Evolutionary conservation across 345 rosid genomes (phyloP).

Genomic region (Excoecaria agallocha): DNA sequence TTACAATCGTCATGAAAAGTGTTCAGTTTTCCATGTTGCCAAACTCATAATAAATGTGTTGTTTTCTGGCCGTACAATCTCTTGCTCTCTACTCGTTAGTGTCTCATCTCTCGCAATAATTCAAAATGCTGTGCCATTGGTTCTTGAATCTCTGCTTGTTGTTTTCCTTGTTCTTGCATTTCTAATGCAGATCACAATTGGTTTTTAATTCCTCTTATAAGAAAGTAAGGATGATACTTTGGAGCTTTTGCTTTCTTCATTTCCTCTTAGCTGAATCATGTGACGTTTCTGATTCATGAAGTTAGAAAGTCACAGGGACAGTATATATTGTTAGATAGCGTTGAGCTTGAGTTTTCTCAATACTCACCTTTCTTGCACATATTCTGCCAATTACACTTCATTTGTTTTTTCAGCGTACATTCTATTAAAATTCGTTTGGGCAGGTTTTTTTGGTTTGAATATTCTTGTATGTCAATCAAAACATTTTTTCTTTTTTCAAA

Average conservation of each 20-base stretch:
- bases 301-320: background rate
- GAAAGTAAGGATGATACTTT: conserved; percentile 2
- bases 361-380: too few relatives aligned
- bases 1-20: conserved; percentile 22
- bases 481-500: background rate
- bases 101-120: conserved; percentile 21
- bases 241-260: conserved; percentile 14
- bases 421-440: background rate
- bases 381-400: background rate
- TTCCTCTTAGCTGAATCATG: conserved; percentile 10
- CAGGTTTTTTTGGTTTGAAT: background rate
- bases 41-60: conserved; percentile 27
- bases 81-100: conserved; percentile 25
- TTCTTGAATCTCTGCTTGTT: conserved; percentile 22
- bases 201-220: conserved; percentile 1
- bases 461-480: background rate
- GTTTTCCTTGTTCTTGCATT: conserved; percentile 7
- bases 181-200: conserved; percentile 6
- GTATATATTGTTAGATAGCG: background rate
- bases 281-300: conserved; percentile 12
- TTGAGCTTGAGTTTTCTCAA: background rate
- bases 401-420: background rate
- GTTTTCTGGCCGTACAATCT: conserved; percentile 31
- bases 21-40: conserved; percentile 22
- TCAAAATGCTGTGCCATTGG: conserved; percentile 12